These are phyloP conservation scores for Backusella tuberculispora DNA, from an alignment of 192 early-diverging fungal species.

Conservation along the genomic window DNA sequence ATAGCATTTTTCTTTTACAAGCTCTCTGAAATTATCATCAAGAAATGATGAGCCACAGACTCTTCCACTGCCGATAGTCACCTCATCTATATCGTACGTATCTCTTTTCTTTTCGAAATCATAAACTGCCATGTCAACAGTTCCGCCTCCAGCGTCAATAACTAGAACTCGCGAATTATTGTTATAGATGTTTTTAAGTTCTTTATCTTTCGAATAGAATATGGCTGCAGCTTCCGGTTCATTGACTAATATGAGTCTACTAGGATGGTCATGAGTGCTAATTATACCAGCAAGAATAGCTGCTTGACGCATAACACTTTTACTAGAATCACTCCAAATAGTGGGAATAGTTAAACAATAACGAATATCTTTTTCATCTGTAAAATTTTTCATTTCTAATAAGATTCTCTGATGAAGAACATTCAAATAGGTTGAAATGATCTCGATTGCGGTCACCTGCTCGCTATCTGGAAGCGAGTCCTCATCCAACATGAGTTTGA, in stretches of 20 bases:
- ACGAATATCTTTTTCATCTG: conserved; percentile 33
- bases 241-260: conserved; percentile 47
- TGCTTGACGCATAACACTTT: conserved; percentile 54
- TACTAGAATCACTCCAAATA: conserved; percentile 59
- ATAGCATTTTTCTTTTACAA: conserved; percentile 26
- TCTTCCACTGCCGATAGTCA: conserved; percentile 44
- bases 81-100: conserved; percentile 22
- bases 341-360: conserved; percentile 56
- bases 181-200: conserved; percentile 39
- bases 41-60: conserved; percentile 51
- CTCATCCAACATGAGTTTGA: conserved; percentile 10
- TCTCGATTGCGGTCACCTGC: conserved; percentile 41
- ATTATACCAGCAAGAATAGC: conserved; percentile 54
- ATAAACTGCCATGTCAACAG: conserved; percentile 48
- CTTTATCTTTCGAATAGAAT: conserved; percentile 50
- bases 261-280: conserved; percentile 45
- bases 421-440: conserved; percentile 12
- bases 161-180: conserved; percentile 46
- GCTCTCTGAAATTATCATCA: conserved; percentile 43
- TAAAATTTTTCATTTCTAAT: neutral
- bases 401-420: conserved; percentile 1
- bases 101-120: conserved; percentile 21
- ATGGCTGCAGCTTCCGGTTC: conserved; percentile 57
- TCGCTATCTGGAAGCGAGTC: neutral
- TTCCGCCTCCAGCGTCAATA: conserved; percentile 50